Percentiles rank a stretch among this genome's conserved stretches.
Evolutionary conservation across 2,329 filamentous ascomycete species (phyloP).

Genomic region (Cytospora paraplurivora): DNA sequence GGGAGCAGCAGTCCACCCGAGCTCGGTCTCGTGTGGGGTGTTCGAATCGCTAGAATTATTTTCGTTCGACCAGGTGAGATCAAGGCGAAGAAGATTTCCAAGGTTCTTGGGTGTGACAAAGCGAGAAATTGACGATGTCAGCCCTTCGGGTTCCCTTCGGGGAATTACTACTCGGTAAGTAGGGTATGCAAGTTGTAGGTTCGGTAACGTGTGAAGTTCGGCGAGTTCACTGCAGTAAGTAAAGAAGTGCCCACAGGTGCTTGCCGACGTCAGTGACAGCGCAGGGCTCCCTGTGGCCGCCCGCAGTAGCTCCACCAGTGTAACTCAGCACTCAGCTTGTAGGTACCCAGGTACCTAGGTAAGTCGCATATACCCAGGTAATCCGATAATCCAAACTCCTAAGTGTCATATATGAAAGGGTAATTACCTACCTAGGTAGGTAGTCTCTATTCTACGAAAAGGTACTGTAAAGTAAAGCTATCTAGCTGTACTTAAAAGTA

Average conservation of each 20-base stretch:
- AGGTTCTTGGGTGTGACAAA: background rate
- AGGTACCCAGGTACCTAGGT: too few relatives aligned
- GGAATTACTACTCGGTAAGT: background rate
- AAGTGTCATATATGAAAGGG: too few relatives aligned
- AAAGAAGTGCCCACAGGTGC: constrained; percentile 2
- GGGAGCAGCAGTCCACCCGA: background rate
- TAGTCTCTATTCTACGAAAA: too few relatives aligned
- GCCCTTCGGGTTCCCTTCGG: background rate
- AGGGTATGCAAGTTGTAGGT: background rate
- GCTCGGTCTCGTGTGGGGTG: background rate
- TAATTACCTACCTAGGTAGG: too few relatives aligned
- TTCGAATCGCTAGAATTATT: background rate
- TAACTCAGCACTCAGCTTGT: too few relatives aligned
- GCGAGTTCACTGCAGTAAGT: background rate
- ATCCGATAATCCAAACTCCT: too few relatives aligned
- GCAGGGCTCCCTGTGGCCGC: background rate
- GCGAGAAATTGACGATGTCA: background rate
- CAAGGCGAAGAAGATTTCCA: background rate
- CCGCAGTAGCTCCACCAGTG: background rate
- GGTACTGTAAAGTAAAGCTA: too few relatives aligned
- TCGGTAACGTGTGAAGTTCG: background rate
- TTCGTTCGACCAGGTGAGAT: background rate
- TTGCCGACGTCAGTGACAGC: background rate
- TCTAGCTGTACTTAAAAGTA: too few relatives aligned
- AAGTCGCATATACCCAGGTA: too few relatives aligned